Conservation (phyloP, 257 asterid genomes). For the Dorcoceras hygrometricum region DNA sequence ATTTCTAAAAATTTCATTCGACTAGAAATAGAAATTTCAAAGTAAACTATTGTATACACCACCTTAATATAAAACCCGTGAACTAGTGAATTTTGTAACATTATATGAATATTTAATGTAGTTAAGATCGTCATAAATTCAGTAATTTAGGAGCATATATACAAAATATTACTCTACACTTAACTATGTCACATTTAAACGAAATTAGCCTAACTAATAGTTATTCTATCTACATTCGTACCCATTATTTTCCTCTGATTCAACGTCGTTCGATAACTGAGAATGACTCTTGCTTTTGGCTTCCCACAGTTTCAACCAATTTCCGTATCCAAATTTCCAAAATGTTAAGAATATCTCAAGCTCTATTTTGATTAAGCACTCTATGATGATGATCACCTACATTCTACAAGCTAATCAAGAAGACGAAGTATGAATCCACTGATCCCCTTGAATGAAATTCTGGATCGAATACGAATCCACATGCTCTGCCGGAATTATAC, state of each 20-base stretch:
- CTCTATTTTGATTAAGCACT: background rate
- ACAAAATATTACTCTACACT: background rate
- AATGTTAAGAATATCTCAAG: background rate
- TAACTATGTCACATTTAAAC: too few species aligned
- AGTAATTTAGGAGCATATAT: background rate
- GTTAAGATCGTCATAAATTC: too few species aligned
- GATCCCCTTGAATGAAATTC: constrained; percentile 50
- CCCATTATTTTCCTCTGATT: background rate
- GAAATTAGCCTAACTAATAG: background rate
- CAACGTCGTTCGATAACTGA: background rate
- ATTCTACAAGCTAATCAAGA: background rate
- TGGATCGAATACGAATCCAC: constrained; percentile 31
- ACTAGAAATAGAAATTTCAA: too few species aligned
- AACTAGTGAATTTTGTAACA: too few species aligned
- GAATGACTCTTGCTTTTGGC: background rate
- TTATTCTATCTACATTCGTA: too few species aligned
- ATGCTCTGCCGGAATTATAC: constrained; percentile 32
- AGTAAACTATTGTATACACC: too few species aligned
- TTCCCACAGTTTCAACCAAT: too few species aligned
- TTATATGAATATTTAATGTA: too few species aligned
- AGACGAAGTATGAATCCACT: constrained; percentile 36
- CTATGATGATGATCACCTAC: background rate
- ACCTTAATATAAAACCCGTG: too few species aligned
- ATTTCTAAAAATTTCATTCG: too few species aligned
- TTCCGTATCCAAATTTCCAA: background rate